Base-by-base conservation (phyloP, 768 basidiomycete species). In the Suillus plorans region DNA sequence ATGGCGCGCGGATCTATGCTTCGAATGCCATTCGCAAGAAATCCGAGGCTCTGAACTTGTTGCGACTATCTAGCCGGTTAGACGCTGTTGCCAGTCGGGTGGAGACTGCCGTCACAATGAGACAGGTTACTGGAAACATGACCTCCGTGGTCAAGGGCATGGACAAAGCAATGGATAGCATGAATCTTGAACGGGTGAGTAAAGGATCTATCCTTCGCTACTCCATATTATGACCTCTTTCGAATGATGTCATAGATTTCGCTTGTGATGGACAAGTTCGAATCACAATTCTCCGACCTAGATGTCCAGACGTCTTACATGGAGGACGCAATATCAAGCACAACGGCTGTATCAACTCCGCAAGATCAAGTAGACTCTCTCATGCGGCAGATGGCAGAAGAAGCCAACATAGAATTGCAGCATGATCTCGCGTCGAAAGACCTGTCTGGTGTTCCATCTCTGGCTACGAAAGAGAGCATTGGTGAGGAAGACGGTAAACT, bases 21-120 rank as follows among this genome's bases (percentile, higher is more conserved):
- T 90, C 95, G 34, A 99, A 99, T 69, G 94, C 97, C 60, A 99
- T 99, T 73, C 86, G 97, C 58, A 99, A 99, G 88, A 99, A 99
- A 85, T 92, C 87, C 66, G 97, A 99, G 74, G 80, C 90, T 0
- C 80, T 99, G 70, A 99, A 98, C 77, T 82, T 99, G 8, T 86
- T 99, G 8, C 85, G 97, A 55, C 79, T 99, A 58, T 88, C 90
- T 0, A 95, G 94, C 72, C 86, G 96, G 34, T 92, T 99, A 77
- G 97, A 99, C 74, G 97, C 97, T 13, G 97, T 99, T 10, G 93
- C 97, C 3, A 95, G 94, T 72, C 82, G 97, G 31, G 96, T 99
- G 1, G 97, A 99, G 80, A 99, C 97, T 20, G 97, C 97, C 0
- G 95, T 99, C 50, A 98, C 97, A 63, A 98, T 99, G 94, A 87